Conservation (phyloP, 768 basidiomycete genomes). For the Russula earlei region DNA sequence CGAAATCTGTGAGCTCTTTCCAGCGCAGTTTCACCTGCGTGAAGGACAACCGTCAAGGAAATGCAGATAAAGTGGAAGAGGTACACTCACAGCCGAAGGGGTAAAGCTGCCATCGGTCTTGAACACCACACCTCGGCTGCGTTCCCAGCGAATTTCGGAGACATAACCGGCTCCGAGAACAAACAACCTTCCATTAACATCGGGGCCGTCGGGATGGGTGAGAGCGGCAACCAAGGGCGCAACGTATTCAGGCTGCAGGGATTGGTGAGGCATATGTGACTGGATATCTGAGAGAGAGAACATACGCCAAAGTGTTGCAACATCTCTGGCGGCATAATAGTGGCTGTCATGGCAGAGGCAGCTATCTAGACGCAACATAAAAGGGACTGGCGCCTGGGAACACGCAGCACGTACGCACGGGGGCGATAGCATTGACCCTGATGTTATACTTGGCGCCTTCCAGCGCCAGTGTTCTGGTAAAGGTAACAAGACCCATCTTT, state of each 20-base stretch:
- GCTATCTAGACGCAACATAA: conserved; percentile 49
- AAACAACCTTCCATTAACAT: conserved; percentile 74
- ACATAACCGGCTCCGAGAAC: conserved; percentile 91
- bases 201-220: conserved; percentile 74
- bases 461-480: conserved; percentile 85
- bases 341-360: conserved; percentile 95
- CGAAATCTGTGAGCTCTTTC: conserved; percentile 74
- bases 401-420: conserved; percentile 40
- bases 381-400: not conserved
- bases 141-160: conserved; percentile 89
- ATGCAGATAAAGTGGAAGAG: not conserved
- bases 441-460: conserved; percentile 93
- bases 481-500: conserved; percentile 90
- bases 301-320: conserved; percentile 72
- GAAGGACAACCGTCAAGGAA: not conserved
- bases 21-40: conserved; percentile 73
- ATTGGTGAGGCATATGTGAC: not conserved
- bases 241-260: conserved; percentile 70
- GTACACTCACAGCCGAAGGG: conserved; percentile 69
- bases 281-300: not conserved
- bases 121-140: conserved; percentile 80
- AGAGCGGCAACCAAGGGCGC: conserved; percentile 88
- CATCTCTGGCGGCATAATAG: conserved; percentile 90
- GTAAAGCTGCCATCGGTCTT: conserved; percentile 87
- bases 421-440: conserved; percentile 78